Conservation (phyloP, 2,329 filamentous ascomycete species). For the Cyphellophora attinorum region DNA sequence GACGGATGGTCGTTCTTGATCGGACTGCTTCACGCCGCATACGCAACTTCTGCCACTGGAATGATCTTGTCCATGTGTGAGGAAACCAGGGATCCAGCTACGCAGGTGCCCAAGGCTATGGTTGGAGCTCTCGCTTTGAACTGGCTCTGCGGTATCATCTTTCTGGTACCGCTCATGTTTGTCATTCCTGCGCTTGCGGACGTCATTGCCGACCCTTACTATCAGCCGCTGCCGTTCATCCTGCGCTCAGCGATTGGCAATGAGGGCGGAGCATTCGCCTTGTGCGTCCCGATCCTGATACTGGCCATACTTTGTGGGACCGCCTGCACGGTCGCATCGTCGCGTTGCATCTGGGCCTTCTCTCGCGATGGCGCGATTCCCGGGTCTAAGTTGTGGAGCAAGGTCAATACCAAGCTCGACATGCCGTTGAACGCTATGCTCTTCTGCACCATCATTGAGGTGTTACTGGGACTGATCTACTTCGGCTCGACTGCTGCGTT, state of each 20-base stretch:
- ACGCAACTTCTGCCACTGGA: slow-evolving; percentile 65
- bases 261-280: slow-evolving; percentile 61
- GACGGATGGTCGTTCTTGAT: slow-evolving; percentile 63
- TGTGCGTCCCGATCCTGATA: slow-evolving; percentile 66
- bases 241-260: slow-evolving; percentile 45
- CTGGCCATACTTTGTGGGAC: slow-evolving; percentile 70
- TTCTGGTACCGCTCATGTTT: slow-evolving; percentile 60
- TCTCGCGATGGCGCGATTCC: slow-evolving; percentile 67
- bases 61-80: slow-evolving; percentile 77
- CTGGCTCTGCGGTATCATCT: slow-evolving; percentile 55
- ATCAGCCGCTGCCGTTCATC: slow-evolving; percentile 64
- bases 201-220: slow-evolving; percentile 53
- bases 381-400: slow-evolving; percentile 55
- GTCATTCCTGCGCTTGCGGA: slow-evolving; percentile 54
- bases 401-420: slow-evolving; percentile 55
- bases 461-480: slow-evolving; percentile 41
- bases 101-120: slow-evolving; percentile 51
- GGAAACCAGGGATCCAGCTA: slow-evolving; percentile 56
- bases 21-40: slow-evolving; percentile 61
- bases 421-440: slow-evolving; percentile 48
- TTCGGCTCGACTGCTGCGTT: slow-evolving; percentile 39
- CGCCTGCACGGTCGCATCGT: slow-evolving; percentile 64
- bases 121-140: slow-evolving; percentile 59
- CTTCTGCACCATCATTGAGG: slow-evolving; percentile 35
- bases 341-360: slow-evolving; percentile 67